phyloP scores from a whole-genome alignment of 768 basidiomycete genomes.

The Guyanaporus albipodus region DNA sequence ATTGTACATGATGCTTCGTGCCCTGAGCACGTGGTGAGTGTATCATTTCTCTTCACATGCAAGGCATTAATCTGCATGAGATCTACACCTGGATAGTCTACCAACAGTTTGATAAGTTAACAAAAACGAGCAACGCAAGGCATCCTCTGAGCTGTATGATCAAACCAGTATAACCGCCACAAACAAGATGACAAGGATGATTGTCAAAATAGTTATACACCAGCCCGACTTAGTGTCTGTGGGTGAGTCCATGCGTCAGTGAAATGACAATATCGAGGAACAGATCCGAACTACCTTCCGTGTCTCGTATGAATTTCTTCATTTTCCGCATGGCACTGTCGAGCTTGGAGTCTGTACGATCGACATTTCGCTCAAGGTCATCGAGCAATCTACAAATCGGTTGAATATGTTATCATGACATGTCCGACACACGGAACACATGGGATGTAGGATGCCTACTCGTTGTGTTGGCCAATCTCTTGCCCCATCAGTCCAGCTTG shows the following conservation, averaged over 20 bases:
- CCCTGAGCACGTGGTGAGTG: background rate
- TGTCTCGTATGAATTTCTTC: conserved; percentile 78
- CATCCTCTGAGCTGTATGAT: conserved; percentile 10
- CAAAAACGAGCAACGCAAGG: conserved; percentile 3
- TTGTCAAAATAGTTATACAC: conserved; percentile 82
- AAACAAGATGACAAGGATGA: conserved; percentile 73
- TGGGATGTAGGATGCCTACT: conserved; percentile 48
- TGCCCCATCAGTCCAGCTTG: conserved; percentile 95
- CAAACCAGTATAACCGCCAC: conserved; percentile 76
- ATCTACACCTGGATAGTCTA: background rate
- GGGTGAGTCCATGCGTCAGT: conserved; percentile 1
- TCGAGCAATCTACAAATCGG: conserved; percentile 60
- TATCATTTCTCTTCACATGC: background rate
- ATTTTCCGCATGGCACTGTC: conserved; percentile 61
- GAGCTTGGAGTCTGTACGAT: conserved; percentile 63
- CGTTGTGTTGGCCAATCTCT: conserved; percentile 88
- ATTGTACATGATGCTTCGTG: background rate
- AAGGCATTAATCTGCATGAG: background rate
- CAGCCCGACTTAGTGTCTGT: conserved; percentile 84
- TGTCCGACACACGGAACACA: background rate
- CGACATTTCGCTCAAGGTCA: conserved; percentile 73
- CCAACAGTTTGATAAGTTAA: conserved; percentile 17
- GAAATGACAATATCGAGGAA: background rate
- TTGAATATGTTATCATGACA: background rate
- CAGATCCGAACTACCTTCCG: conserved; percentile 51